Evolutionary conservation across 164 flowering plant species (phyloP), one percentile per base, ranked within the genome.

Genomic region (Vitis amurensis): DNA sequence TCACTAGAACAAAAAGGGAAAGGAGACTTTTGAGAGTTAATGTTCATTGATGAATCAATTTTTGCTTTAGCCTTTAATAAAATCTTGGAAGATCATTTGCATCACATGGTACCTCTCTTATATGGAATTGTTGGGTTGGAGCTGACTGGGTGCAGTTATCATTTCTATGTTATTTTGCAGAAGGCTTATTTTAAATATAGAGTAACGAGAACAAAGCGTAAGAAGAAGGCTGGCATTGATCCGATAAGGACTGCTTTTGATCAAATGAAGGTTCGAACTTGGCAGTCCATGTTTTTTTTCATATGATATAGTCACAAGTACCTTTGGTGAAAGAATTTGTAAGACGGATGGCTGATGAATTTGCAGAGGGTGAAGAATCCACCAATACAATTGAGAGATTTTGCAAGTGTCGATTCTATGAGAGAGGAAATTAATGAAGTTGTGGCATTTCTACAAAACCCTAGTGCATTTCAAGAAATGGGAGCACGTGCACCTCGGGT

Each of bases 401-500:
- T 94, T 82, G 84, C 95, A 61, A 91, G 97, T 72, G 77, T 94
- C 78, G 97, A 92, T 49, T 88, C 94, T 30, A 92, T 92, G 91
- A 88, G 83, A 77, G 98, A 92, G 79, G 98, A 94, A 80, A 89
- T 94, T 47, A 87, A 86, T 83, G 98, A 94, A 83, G 96, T 94
- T 64, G 98, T 94, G 63, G 91, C 97, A 56, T 94, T 92, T 86
- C 85, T 92, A 65, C 90, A 81, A 80, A 94, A 94, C 79, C 97
- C 98, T 12, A 74, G 77, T 61, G 97, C 94, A 75, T 94, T 91
- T 69, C 85, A 79, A 79, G 92, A 94, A 79, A 88, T 94, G 91
- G 97, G 97, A 73, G 98, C 97, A 37, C 97, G 97, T 64, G 91
- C 98, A 51, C 98, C 98, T 71, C 85, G 94, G 90, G 98, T 94